Base-by-base conservation (phyloP, 768 basidiomycete species). In the Crassisporium funariophilum region DNA sequence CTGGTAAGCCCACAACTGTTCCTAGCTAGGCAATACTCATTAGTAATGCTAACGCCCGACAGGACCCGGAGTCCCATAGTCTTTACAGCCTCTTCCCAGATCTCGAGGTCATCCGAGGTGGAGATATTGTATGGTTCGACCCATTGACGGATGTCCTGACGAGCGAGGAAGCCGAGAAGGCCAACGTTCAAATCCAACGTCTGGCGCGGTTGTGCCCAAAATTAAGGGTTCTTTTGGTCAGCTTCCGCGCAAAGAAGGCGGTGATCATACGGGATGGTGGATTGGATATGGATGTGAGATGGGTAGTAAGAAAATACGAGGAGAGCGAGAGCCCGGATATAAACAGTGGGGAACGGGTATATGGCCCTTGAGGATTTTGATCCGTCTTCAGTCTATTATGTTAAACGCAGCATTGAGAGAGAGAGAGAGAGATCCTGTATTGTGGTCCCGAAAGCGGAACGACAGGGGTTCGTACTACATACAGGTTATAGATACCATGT, bases 261-360 rank as follows among this genome's bases (percentile, higher is more conserved):
- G 43, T 34, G 16, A 33, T 35, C 27, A 33, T 33, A 12, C 4
- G 29, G 24, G 33, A 44, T 5, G n/a, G 16, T 12, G 12, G 13
- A 15, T 10, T 8, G 27, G 40, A 13, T n/a, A 25, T 15, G 17
- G 2, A 33, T 1, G 43, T 44, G 16, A 34, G 43, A 20, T 44
- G 43, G 43, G 43, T 44, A 19, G 43, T 35, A 19, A 31, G 43
- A 17, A 19, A 20, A 16, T 44, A 33, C 29, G 23, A 34, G 6
- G 43, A 35, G n/a, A 44, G 15, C 31, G 43, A 44, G 16, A 33
- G 19, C 12, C 9, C 19, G 29, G 43, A 6, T 9, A 17, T 34
- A 13, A 44, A 21, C n/a, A n/a, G n/a, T n/a, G n/a, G n/a, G n/a
- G n/a, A n/a, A n/a, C n/a, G n/a, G n/a, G n/a, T n/a, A n/a, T n/a